Evolutionary conservation across 345 rosid genomes (phyloP).

Genomic region (Murraya koenigii): DNA sequence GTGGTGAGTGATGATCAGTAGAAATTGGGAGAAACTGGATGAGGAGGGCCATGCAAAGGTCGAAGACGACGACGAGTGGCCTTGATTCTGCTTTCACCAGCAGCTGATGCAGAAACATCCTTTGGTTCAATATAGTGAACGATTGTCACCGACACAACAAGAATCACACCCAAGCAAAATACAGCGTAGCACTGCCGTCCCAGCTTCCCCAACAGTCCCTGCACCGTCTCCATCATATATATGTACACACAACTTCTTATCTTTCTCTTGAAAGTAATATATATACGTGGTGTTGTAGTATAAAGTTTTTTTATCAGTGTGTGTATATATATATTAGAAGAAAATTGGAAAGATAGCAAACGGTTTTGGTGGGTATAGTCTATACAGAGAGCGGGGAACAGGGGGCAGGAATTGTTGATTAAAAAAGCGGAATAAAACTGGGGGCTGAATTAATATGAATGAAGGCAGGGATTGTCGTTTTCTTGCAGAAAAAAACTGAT

Average conservation of each 20-base stretch:
- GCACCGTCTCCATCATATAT: conserved; percentile 13
- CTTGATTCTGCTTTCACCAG: conserved; percentile 3
- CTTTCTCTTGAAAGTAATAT: too few relatives aligned
- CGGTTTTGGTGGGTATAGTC: neutral
- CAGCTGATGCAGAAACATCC: neutral
- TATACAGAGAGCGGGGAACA: neutral
- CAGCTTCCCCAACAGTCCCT: conserved; percentile 27
- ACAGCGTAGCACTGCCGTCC: conserved; percentile 38
- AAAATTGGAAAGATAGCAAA: neutral
- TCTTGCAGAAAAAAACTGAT: neutral
- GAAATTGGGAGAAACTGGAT: neutral
- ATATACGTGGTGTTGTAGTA: too few relatives aligned
- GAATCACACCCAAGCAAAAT: conserved; percentile 26
- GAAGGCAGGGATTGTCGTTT: conserved; percentile 19
- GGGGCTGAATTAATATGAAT: neutral
- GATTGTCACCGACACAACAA: conserved; percentile 21
- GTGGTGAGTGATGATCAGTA: neutral
- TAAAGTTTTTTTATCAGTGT: too few relatives aligned
- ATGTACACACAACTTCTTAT: too few relatives aligned
- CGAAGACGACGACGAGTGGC: conserved; percentile 25
- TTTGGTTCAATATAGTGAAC: conserved; percentile 11
- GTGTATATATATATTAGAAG: too few relatives aligned
- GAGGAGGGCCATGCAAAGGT: conserved; percentile 22
- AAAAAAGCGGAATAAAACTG: neutral
- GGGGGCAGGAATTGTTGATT: neutral